Conservation (phyloP, 306 rosid genomes). For the Lathyrus sativus region DNA sequence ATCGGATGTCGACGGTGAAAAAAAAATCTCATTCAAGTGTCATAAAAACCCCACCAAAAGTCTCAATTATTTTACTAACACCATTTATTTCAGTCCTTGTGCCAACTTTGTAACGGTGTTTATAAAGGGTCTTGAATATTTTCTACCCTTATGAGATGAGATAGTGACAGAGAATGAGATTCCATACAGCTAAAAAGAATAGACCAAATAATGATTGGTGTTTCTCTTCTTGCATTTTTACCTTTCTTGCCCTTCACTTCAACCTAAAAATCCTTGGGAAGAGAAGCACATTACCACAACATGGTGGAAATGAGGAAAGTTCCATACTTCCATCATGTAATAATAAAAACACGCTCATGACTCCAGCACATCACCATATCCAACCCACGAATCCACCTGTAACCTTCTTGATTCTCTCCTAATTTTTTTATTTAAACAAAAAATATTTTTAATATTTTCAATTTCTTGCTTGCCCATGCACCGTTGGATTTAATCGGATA, state of each 20-base stretch:
- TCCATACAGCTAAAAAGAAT: slow-evolving; percentile 70
- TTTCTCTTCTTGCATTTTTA: slow-evolving; percentile 52
- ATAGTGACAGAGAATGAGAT: slow-evolving; percentile 40
- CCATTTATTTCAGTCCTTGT: slow-evolving; percentile 18
- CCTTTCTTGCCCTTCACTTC: slow-evolving; percentile 67
- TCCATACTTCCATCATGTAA: slow-evolving; percentile 23
- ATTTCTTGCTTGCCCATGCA: too few species aligned
- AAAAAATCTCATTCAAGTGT: slow-evolving; percentile 28
- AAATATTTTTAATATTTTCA: too few species aligned
- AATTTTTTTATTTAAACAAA: too few species aligned
- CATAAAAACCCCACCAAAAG: slow-evolving; percentile 39
- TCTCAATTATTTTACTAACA: slow-evolving; percentile 25
- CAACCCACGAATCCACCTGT: slow-evolving; percentile 50
- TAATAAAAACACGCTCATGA: slow-evolving; percentile 36
- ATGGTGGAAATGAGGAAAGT: slow-evolving; percentile 46
- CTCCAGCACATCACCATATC: slow-evolving; percentile 40
- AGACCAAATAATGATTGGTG: slow-evolving; percentile 53
- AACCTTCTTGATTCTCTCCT: slow-evolving; percentile 51
- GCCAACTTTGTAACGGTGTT: slow-evolving; percentile 31
- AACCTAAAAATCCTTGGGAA: slow-evolving; percentile 42
- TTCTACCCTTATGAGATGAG: slow-evolving; percentile 17
- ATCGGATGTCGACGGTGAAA: too few species aligned
- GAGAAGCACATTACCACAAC: slow-evolving; percentile 36
- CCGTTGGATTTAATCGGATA: too few species aligned
- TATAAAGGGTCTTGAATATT: slow-evolving; percentile 21